phyloP scores from a whole-genome alignment of 805 yeast species.

The Saccharomycopsis schoenii region DNA sequence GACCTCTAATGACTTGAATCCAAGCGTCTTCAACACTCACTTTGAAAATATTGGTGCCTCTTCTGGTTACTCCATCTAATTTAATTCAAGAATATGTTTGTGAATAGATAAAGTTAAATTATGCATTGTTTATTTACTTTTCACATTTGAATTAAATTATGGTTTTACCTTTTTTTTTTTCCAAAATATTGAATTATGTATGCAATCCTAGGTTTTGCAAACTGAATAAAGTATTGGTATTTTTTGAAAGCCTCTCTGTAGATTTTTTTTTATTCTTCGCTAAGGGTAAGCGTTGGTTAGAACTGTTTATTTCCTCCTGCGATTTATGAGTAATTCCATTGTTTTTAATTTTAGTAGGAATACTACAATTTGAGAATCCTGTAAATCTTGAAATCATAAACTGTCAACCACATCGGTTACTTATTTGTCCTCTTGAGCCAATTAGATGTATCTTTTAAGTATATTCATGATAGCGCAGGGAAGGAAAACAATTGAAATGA shows the following conservation, averaged over 20 bases:
- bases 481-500: no score
- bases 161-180: constrained; percentile 1
- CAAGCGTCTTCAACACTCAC: constrained; percentile 55
- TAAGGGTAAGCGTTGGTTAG: no score
- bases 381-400: no score
- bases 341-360: no score
- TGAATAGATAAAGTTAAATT: neutral
- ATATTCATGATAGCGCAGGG: no score
- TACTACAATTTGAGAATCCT: no score
- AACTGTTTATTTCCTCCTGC: no score
- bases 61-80: constrained; percentile 38
- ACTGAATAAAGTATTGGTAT: neutral
- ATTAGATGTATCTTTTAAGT: no score
- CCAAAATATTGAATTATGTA: neutral
- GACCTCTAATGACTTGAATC: constrained; percentile 52
- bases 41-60: constrained; percentile 58
- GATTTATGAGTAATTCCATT: no score
- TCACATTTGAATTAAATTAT: neutral
- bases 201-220: neutral
- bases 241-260: neutral
- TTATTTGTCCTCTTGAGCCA: no score
- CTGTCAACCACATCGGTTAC: no score
- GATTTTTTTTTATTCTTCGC: neutral
- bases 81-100: neutral
- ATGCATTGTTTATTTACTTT: no score